Base-by-base conservation (phyloP, 306 rosid genomes). In the Quercus suber region DNA sequence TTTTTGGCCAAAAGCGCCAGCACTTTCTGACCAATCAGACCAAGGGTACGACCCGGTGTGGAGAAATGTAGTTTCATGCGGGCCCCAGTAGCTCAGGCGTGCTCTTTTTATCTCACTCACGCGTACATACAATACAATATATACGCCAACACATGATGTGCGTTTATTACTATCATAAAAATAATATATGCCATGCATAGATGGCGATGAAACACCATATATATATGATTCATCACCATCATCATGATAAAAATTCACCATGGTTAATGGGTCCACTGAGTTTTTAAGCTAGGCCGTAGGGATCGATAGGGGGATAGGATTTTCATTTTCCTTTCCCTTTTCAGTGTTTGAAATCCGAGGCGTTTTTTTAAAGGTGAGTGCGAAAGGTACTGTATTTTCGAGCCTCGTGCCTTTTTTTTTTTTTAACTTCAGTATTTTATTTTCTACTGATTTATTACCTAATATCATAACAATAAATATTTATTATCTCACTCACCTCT, bases 341-440 rank as follows among this genome's bases (percentile, higher is more conserved):
- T 82, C 82, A 84, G 79, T 28, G 79, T 75, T 81, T 82, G 82
- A 79, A 84, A 79, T 79, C 60, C 75, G 81, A 79, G 82, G 88
- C 63, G 41, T 76, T 86, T 33, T 76, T 74, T 76, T 74, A 82
- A 83, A 82, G 85, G 55, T 84, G 81, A 87, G 71, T 76, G 86
- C 81, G 85, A 82, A 80, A 78, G 88, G 28, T 61, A 71, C 80
- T 72, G 82, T 75, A 6, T 71, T 78, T 81, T 87, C 80, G 87
- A 87, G 82, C 87, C 80, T 83, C 87, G 84, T 67, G 86, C 86
- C 82, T 31, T 52, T 51, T 71, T 60, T 27, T n/a, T 2, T 20
- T 28, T 41, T 21, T 2, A 1, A 69, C n/a, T 63, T 25, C 74
- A 2, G 25, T 27, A 5, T 3, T 45, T 0, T 6, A 6, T 7